Base-by-base conservation (phyloP, 345 rosid species). In the sweet orange (Citrus sinensis) region DNA sequence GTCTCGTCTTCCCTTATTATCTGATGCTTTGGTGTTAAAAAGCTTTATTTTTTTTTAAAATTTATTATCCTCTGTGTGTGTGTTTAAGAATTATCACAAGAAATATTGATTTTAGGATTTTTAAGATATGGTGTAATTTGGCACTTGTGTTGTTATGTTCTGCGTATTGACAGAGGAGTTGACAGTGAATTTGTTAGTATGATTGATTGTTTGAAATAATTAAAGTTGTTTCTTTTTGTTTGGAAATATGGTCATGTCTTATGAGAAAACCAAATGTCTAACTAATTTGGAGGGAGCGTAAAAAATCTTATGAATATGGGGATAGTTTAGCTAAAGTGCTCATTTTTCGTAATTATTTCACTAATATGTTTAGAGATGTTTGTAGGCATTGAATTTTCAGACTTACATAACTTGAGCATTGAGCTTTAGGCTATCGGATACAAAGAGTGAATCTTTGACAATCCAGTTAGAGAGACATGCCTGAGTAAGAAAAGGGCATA, bases 1-100 rank as follows among this genome's bases (percentile, higher is more conserved):
- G 98, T 93, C 51, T 46, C 51, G 14, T 73, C 24, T 78, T 74
- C 27, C 9, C 24, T 54, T 16, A 1, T 19, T 2, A 20, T n/a
- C 34, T 67, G 63, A 32, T 65, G 39, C 3, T 29, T 35, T 51
- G 39, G 4, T 51, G 13, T 40, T 40, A 10, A 69, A 19, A 70
- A 70, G n/a, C 19, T 25, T 42, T 16, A 4, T 0, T 25, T 70
- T 70, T 70, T 25, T 9, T 42, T 1, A 8, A 7, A 7, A 25
- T 27, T 27, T 27, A 27, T 1, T 46, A 22, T 49, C 13, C 29
- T 46, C 8, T 46, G 25, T 17, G 22, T 30, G 1, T 4, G 4
- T 7, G 5, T 17, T 74, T 60, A 11, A 39, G 76, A 59, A 11
- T 73, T 24, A 19, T 32, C 34, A 13, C 54, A 22, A 59, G 13